Evolutionary conservation across 176 grass and related monocot species (phyloP).

Genomic region (Luzula sylvatica): DNA sequence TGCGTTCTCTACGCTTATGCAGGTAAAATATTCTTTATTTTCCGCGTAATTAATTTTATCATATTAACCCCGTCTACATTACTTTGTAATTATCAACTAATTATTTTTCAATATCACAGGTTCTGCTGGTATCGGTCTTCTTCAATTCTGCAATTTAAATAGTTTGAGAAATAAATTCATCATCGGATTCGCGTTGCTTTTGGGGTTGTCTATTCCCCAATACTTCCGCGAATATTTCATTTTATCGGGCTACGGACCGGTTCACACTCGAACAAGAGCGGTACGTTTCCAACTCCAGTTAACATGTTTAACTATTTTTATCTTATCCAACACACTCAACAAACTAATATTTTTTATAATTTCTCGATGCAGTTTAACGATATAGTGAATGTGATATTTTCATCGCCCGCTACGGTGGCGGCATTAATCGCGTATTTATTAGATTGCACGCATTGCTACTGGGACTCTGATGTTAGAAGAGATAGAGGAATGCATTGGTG

Average conservation of each 20-base stretch:
- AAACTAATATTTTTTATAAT: neutral
- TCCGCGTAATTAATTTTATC: neutral
- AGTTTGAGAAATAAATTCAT: conserved; percentile 82
- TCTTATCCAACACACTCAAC: conserved; percentile 12
- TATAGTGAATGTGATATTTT: conserved; percentile 88
- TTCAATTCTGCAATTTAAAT: conserved; percentile 96
- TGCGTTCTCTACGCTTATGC: conserved; percentile 85
- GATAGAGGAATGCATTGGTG: conserved; percentile 79
- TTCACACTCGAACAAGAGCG: conserved; percentile 43
- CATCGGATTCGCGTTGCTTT: conserved; percentile 56
- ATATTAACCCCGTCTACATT: neutral
- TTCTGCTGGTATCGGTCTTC: conserved; percentile 66
- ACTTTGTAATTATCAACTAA: neutral
- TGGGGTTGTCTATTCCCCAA: conserved; percentile 85
- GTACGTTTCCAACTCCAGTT: conserved; percentile 17
- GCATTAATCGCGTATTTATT: conserved; percentile 72
- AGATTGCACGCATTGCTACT: conserved; percentile 52
- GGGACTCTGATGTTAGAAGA: conserved; percentile 39
- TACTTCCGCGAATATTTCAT: conserved; percentile 62
- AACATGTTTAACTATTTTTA: neutral
- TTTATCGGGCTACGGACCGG: conserved; percentile 57
- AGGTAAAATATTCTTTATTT: conserved; percentile 27
- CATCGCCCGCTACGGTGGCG: conserved; percentile 71
- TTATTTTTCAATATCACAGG: conserved; percentile 23
- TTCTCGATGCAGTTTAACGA: conserved; percentile 64